Evolutionary conservation across 257 asterid genomes (phyloP).

Genomic region (Verbena officinalis): DNA sequence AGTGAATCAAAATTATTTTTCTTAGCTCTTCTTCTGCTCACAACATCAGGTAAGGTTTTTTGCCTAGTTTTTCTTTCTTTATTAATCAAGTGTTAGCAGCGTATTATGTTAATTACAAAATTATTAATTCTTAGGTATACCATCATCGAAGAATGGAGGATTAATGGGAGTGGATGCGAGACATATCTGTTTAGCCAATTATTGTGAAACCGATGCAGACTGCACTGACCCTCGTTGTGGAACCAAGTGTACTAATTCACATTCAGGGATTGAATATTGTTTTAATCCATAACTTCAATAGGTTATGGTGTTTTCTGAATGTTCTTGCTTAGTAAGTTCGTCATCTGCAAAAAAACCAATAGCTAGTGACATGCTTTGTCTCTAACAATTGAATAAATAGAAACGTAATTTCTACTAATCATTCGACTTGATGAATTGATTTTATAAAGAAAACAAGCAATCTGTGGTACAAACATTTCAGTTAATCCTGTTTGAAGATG

Average conservation of each 20-base stretch:
- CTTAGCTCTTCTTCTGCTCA: conserved; percentile 1
- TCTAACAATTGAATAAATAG: too few relatives aligned
- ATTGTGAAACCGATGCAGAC: neutral
- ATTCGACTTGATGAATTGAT: too few relatives aligned
- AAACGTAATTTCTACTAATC: too few relatives aligned
- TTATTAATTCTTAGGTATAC: too few relatives aligned
- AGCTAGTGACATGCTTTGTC: too few relatives aligned
- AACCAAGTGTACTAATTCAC: neutral
- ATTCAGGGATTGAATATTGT: neutral
- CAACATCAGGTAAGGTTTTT: neutral
- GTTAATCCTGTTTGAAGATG: too few relatives aligned
- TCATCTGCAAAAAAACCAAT: too few relatives aligned
- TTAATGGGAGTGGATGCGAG: neutral
- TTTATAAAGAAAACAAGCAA: too few relatives aligned
- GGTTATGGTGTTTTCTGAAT: neutral
- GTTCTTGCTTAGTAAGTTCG: neutral
- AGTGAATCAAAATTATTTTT: neutral
- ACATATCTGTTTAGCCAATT: neutral
- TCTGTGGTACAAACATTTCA: neutral
- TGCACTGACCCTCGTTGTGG: conserved; percentile 8
- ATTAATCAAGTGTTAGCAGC: too few relatives aligned
- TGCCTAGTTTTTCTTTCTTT: neutral
- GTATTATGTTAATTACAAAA: too few relatives aligned
- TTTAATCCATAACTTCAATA: neutral
- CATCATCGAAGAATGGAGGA: neutral